Conservation (phyloP, 208 protist genomes). For the Crithidia acanthocephali region DNA sequence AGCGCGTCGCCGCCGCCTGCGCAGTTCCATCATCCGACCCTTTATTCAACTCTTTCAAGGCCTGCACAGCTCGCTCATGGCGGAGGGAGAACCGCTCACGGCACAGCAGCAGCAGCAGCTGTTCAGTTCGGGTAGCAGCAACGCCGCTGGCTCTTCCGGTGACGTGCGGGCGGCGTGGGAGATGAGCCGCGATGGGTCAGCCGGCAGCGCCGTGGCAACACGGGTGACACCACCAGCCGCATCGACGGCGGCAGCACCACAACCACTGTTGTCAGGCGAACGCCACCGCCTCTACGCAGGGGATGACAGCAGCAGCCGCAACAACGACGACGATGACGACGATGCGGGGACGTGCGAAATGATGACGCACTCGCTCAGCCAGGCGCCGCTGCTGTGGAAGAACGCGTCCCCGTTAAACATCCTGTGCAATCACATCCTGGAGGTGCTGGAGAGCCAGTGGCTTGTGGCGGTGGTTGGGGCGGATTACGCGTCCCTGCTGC, state of each 20-base stretch:
- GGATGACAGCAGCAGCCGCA: too few relatives aligned
- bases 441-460: conserved; percentile 70
- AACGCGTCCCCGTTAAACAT: conserved; percentile 56
- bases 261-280: too few relatives aligned
- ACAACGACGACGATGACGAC: not conserved
- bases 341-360: not conserved
- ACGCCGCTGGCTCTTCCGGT: not conserved
- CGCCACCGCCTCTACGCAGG: too few relatives aligned
- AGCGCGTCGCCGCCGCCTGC: conserved; percentile 43
- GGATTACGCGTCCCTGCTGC: conserved; percentile 66
- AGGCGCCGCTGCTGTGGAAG: conserved; percentile 77
- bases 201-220: not conserved
- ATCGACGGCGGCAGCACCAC: not conserved
- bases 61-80: conserved; percentile 48
- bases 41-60: conserved; percentile 56
- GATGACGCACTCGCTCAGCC: conserved; percentile 6
- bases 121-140: not conserved
- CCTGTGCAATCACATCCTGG: conserved; percentile 60
- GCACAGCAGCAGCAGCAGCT: not conserved
- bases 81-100: conserved; percentile 33
- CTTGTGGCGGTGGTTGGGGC: conserved; percentile 53
- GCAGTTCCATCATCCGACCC: conserved; percentile 53
- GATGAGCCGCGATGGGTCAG: not conserved
- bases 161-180: conserved; percentile 7
- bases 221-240: not conserved